Percentiles rank a stretch among this genome's conserved stretches.
Conservation (phyloP, 1,284 basidiomycete genomes). For the Austroboletus rostrupii region DNA sequence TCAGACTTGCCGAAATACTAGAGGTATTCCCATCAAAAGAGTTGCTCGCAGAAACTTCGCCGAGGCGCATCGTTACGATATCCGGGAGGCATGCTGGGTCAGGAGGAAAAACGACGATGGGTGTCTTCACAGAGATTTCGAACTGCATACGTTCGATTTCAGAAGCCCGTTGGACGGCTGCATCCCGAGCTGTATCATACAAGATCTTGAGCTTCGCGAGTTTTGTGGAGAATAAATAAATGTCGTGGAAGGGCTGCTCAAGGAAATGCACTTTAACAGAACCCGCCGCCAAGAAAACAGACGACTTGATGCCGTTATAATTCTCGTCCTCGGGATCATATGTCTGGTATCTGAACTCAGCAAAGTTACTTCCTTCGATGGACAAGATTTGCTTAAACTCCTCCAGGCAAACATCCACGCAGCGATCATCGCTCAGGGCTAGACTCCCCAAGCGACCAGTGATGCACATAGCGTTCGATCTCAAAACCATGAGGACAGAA, state of each 20-base stretch:
- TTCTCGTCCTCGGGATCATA: constrained; percentile 70
- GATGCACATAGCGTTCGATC: constrained; percentile 74
- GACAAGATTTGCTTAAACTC: constrained; percentile 88
- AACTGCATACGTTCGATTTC: constrained; percentile 91
- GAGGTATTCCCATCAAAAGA: constrained; percentile 59
- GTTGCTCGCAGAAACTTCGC: constrained; percentile 87
- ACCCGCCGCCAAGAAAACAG: constrained; percentile 82
- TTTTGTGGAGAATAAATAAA: constrained; percentile 83
- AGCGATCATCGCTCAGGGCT: constrained; percentile 78
- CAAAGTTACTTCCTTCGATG: constrained; percentile 94
- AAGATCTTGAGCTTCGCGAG: constrained; percentile 90
- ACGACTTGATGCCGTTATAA: constrained; percentile 84
- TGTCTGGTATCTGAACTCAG: constrained; percentile 94
- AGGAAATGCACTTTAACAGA: constrained; percentile 90
- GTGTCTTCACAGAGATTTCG: constrained; percentile 86
- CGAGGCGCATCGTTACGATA: constrained; percentile 78
- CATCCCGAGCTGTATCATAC: constrained; percentile 94
- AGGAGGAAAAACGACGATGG: constrained; percentile 88
- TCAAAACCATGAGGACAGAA: constrained; percentile 79
- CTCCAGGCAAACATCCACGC: constrained; percentile 48
- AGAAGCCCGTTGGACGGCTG: constrained; percentile 87
- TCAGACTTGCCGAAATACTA: constrained; percentile 75
- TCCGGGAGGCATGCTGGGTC: constrained; percentile 65
- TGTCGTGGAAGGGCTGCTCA: constrained; percentile 81
- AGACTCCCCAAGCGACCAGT: constrained; percentile 85